These are phyloP conservation scores for Alternaria viburni DNA, from an alignment of 2,329 filamentous ascomycete genomes.

Conservation along the genomic window DNA sequence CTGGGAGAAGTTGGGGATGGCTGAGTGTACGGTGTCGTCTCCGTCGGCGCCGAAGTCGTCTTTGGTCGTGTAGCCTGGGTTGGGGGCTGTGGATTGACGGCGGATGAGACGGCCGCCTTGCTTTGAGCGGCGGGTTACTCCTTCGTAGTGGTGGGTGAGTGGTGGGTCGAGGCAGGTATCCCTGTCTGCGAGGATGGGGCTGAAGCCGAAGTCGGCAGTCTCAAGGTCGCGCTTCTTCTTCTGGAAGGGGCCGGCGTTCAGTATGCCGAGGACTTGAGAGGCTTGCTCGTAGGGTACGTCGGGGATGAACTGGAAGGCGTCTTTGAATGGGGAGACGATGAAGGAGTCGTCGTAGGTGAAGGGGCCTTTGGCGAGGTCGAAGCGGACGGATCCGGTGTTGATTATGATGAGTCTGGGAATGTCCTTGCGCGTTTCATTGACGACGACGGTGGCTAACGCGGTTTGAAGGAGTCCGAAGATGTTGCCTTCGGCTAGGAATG, in stretches of 20 bases:
- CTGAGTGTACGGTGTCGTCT: constrained; percentile 62
- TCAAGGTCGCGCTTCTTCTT: constrained; percentile 44
- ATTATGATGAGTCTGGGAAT: constrained; percentile 63
- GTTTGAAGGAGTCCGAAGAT: constrained; percentile 62
- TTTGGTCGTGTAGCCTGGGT: constrained; percentile 60
- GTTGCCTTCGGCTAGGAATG: constrained; percentile 59
- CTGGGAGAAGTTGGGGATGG: constrained; percentile 55
- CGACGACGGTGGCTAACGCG: constrained; percentile 59
- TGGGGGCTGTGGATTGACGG: constrained; percentile 53
- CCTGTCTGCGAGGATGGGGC: constrained; percentile 43
- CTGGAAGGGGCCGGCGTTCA: constrained; percentile 54
- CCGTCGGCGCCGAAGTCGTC: constrained; percentile 65
- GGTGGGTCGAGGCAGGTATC: constrained; percentile 60
- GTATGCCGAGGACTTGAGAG: constrained; percentile 45
- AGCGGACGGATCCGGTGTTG: constrained; percentile 67
- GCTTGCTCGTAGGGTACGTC: constrained; percentile 60
- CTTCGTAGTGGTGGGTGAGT: constrained; percentile 35
- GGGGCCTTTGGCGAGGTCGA: constrained; percentile 67
- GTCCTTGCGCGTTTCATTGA: constrained; percentile 59
- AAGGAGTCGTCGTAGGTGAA: constrained; percentile 64
- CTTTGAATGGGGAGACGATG: constrained; percentile 63
- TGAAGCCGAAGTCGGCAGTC: constrained; percentile 46
- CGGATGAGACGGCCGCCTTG: constrained; percentile 54
- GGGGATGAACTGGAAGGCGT: constrained; percentile 61
- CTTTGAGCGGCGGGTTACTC: constrained; percentile 32